Conservation (phyloP, 257 asterid genomes). For the Nicotiana tomentosiformis region DNA sequence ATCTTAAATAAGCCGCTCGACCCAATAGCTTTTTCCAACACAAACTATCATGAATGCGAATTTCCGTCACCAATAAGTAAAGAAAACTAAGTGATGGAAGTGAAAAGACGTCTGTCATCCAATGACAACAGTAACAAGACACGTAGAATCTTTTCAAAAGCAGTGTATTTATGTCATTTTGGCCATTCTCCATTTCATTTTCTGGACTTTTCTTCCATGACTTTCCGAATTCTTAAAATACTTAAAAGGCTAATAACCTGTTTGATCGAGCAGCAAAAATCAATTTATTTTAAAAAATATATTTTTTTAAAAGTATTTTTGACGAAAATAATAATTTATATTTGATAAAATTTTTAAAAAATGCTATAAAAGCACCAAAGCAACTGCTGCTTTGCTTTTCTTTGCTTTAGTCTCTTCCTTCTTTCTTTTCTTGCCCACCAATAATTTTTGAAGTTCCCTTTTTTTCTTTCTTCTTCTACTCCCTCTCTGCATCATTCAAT, state of each 20-base stretch:
- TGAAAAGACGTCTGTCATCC: background rate
- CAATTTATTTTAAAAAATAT: too few species aligned
- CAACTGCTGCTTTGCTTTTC: background rate
- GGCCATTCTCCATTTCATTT: background rate
- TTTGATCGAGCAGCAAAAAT: too few species aligned
- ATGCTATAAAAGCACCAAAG: background rate
- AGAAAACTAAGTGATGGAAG: background rate
- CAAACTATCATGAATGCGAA: background rate
- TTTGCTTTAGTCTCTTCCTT: background rate
- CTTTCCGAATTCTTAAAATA: background rate
- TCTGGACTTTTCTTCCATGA: too few species aligned
- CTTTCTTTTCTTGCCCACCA: constrained; percentile 6
- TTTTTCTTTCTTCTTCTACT: background rate
- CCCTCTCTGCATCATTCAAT: background rate
- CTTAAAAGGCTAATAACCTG: background rate
- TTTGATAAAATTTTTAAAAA: too few species aligned
- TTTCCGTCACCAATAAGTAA: background rate
- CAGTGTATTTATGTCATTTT: background rate
- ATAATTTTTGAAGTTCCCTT: constrained; percentile 3
- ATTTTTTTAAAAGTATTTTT: too few species aligned
- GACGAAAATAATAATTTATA: too few species aligned
- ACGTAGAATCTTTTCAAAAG: background rate
- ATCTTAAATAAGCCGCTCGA: too few species aligned
- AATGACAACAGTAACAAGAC: background rate
- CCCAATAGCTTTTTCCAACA: too few species aligned